Base-by-base conservation (phyloP, 2,329 filamentous ascomycete genomes). In the Scleromitrula shiraiana region DNA sequence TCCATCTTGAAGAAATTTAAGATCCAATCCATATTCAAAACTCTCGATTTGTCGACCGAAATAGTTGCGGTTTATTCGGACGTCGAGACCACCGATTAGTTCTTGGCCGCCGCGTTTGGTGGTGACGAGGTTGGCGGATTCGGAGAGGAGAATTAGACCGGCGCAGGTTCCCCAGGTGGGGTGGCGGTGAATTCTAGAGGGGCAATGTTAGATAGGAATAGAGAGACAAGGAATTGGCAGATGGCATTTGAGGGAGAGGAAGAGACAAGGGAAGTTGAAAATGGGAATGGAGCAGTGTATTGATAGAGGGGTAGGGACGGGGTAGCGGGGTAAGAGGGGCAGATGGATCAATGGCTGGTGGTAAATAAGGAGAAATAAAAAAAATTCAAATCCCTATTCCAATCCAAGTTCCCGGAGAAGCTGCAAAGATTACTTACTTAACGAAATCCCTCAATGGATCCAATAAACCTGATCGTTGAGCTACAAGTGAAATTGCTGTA, bases 81-180 rank as follows among this genome's bases (percentile, higher is more conserved):
- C 90, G 61, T 89, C 83, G 30, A 98, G 75, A 2, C 93, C 93
- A 12, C 93, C 93, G 53, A 98, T 88, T 46, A 97, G 76, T 51
- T 95, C 88, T 66, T 97, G 93, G 0, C 91, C 91, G 36, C 88
- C 89, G 60, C 85, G 82, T 65, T 96, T 97, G 30, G 87, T 89
- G 53, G n/a, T n/a, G n/a, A n/a, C n/a, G n/a, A 83, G 79, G 65
- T 91, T 95, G 41, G 89, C 91, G 50, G 85, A 82, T 61, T 95
- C 86, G 2, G 89, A 85, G 41, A 98, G 81, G 41, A 97, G 72
- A 58, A 98, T 96, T 49, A 97, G 76, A 8, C 93, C 93, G 10
- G 93, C 93, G 65, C 93, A 98, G 17, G 93, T 97, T 49, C 93
- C 93, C 91, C 91, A 98, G 20, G 85, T 87, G 9, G 90, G 90